Evolutionary conservation across 164 flowering plant genomes (phyloP).

Genomic region (Kingdonia uniflora): DNA sequence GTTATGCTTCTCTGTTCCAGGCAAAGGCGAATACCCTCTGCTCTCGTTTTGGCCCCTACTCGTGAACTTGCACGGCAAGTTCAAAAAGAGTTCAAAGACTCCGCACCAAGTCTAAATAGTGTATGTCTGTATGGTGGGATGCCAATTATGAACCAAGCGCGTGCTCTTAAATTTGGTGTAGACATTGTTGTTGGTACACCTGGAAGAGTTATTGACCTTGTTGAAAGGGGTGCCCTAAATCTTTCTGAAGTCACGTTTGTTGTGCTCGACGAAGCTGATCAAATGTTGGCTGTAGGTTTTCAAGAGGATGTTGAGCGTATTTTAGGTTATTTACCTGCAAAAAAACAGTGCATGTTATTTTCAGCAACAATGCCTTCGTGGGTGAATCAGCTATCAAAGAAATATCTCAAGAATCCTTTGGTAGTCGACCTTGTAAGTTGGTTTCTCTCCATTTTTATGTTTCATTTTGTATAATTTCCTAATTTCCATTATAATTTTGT

Average conservation of each 20-base stretch:
- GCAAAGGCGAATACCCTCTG: constrained; percentile 17
- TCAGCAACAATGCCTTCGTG: constrained; percentile 33
- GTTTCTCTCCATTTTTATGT: background rate
- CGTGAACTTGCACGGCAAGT: constrained; percentile 30
- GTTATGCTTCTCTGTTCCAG: constrained; percentile 6
- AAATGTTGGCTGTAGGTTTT: constrained; percentile 27
- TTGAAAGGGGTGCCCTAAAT: constrained; percentile 25
- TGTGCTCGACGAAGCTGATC: constrained; percentile 32
- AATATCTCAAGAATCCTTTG: constrained; percentile 21
- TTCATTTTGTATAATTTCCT: no score
- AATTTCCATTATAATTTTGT: background rate
- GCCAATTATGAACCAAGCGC: constrained; percentile 19
- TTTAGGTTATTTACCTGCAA: constrained; percentile 19
- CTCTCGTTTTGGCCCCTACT: constrained; percentile 24
- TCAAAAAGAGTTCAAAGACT: constrained; percentile 25
- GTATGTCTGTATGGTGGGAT: constrained; percentile 26
- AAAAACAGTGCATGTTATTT: constrained; percentile 25
- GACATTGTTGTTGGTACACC: constrained; percentile 31
- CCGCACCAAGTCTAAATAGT: constrained; percentile 24
- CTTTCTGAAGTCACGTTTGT: constrained; percentile 26
- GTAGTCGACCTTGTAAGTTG: constrained; percentile 26
- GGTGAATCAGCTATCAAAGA: constrained; percentile 23
- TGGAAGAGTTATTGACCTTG: constrained; percentile 26
- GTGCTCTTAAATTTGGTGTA: constrained; percentile 17
- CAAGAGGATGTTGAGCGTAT: constrained; percentile 27